Base-by-base conservation (phyloP, 1,139 yeast species). In the Wickerhamiella pararugosa region DNA sequence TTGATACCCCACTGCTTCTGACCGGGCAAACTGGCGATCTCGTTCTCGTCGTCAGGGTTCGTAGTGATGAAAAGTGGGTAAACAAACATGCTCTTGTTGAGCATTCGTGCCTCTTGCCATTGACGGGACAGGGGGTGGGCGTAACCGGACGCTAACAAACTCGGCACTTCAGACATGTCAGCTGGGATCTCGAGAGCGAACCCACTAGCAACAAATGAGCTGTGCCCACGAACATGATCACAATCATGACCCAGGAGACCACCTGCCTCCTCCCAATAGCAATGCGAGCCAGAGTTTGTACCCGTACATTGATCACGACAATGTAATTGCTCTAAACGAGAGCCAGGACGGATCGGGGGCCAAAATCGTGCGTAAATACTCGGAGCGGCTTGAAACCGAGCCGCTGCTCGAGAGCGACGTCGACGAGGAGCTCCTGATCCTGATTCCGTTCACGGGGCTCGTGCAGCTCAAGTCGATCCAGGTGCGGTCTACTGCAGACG, bases 51-150 rank as follows among this genome's bases (percentile, higher is more conserved):
- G 46, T 90, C 92, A 34, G 79, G 80, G 35, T 69, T 65, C 57
- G 86, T 96, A 31, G 87, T 72, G 41, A 90, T 70, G 59, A 90
- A 90, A 36, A 90, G 69, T 15, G 99, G 99, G 65, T 81, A 87
- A 47, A 92, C 86, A 58, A 90, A 79, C 94, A 86, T 82, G 57
- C 73, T 63, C 63, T 90, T 92, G 35, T 80, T 70, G 46, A 90
- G 70, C 58, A 78, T 92, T 53, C 87, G 73, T 55, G 79, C 86
- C 51, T 71, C 73, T 61, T 90, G 98, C 98, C 98, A 90, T 60
- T 74, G 79, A 53, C 98, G 73, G 21, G 87, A 59, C 45, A 90
- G 67, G 1, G 95, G 93, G 56, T 87, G 94, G 62, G 81, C 80
- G 65, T 87, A 90, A 3, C 98, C 96, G 46, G 97, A 95, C 49